These are phyloP conservation scores for Gynochthodes officinalis DNA, from an alignment of 257 asterid genomes.

Conservation along the genomic window DNA sequence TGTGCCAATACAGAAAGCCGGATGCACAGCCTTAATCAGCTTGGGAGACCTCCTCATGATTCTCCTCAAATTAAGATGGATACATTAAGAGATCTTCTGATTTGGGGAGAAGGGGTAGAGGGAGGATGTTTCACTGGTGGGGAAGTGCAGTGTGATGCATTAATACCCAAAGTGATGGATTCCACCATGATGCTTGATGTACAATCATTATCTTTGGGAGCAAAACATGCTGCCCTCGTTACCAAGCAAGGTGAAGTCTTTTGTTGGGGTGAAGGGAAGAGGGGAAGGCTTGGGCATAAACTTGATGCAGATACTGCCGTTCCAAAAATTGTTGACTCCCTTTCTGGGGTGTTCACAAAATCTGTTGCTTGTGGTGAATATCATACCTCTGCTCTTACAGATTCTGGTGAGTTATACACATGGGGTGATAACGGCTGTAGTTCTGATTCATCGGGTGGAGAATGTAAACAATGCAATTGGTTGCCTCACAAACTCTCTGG, in stretches of 20 bases:
- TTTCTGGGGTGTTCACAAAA: constrained; percentile 23
- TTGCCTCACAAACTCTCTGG: constrained; percentile 39
- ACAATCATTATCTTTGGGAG: constrained; percentile 33
- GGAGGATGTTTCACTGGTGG: constrained; percentile 33
- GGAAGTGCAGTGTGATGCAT: constrained; percentile 36
- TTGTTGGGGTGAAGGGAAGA: constrained; percentile 49
- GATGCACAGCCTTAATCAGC: constrained; percentile 19
- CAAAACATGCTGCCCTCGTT: constrained; percentile 39
- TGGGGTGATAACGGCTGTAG: constrained; percentile 37
- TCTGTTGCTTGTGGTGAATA: constrained; percentile 43
- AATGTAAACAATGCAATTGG: constrained; percentile 34
- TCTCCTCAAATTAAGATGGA: constrained; percentile 15
- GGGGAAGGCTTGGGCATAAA: constrained; percentile 48
- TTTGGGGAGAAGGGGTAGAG: constrained; percentile 51
- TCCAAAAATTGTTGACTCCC: constrained; percentile 39
- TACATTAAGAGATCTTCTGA: constrained; percentile 41
- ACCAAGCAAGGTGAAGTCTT: constrained; percentile 50
- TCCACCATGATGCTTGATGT: constrained; percentile 45
- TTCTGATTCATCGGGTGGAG: constrained; percentile 24
- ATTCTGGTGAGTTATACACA: constrained; percentile 38
- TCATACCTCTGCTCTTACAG: constrained; percentile 40
- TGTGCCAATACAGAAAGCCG: constrained; percentile 16
- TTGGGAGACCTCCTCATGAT: constrained; percentile 12
- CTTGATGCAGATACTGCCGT: constrained; percentile 28
- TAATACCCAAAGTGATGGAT: constrained; percentile 42